Percentiles rank a stretch among this genome's conserved stretches.
These are phyloP conservation scores for Crithidia bombi DNA, from an alignment of 208 protist genomes.

Conservation along the genomic window DNA sequence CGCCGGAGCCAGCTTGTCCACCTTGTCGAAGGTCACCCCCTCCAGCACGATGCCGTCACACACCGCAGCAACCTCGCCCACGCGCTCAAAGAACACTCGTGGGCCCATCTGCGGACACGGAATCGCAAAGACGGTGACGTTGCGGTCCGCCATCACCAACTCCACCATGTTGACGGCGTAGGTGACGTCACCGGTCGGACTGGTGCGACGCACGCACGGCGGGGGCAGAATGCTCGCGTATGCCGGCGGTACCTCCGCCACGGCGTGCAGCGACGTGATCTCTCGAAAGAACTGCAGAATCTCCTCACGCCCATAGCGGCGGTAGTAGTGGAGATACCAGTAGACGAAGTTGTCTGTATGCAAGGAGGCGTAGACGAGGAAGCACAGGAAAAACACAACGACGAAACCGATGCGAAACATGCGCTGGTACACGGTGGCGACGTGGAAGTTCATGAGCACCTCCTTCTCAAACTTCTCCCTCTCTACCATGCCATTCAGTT, in stretches of 20 bases:
- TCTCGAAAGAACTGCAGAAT: slow-evolving; percentile 68
- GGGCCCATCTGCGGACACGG: slow-evolving; percentile 74
- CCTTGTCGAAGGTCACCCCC: slow-evolving; percentile 68
- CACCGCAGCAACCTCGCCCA: slow-evolving; percentile 49
- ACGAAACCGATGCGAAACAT: slow-evolving; percentile 57
- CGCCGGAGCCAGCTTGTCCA: slow-evolving; percentile 72
- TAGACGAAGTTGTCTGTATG: slow-evolving; percentile 70
- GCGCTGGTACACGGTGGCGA: slow-evolving; percentile 85
- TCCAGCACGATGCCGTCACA: slow-evolving; percentile 81
- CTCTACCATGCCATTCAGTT: slow-evolving; percentile 52
- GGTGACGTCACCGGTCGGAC: slow-evolving; percentile 28
- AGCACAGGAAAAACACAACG: slow-evolving; percentile 40
- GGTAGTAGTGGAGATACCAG: slow-evolving; percentile 57
- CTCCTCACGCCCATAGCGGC: slow-evolving; percentile 40
- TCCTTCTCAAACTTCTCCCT: slow-evolving; percentile 81
- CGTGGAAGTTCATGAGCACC: slow-evolving; percentile 74
- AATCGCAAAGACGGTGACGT: slow-evolving; percentile 68
- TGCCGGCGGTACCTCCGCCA: slow-evolving; percentile 72
- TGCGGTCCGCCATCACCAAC: slow-evolving; percentile 49
- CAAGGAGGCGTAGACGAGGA: slow-evolving; percentile 55
- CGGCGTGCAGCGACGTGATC: slow-evolving; percentile 61
- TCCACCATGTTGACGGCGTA: slow-evolving; percentile 78
- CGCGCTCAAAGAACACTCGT: slow-evolving; percentile 56
- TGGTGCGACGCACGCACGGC: slow-evolving; percentile 54
- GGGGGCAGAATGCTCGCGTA: slow-evolving; percentile 72